A percentile compares a stretch with the other conserved stretches of the same genome.
phyloP scores from a whole-genome alignment of 2,329 filamentous ascomycete genomes.

The Diaporthe batatas region DNA sequence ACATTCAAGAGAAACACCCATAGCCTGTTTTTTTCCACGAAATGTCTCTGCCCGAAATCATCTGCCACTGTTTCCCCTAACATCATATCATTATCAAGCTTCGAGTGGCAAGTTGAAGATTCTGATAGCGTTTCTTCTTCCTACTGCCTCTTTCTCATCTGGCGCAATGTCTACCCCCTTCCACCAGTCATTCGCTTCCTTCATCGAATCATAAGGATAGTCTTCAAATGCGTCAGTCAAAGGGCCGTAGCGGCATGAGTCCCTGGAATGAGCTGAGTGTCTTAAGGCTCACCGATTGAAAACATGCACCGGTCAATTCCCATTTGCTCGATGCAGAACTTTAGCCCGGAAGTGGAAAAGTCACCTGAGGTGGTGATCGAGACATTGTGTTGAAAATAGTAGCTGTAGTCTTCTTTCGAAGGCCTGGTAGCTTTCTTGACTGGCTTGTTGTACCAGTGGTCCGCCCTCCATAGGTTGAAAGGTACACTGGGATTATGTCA shows the following conservation, averaged over 20 bases:
- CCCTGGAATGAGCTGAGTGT: too few relatives aligned
- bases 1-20: too few relatives aligned
- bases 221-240: slow-evolving; percentile 44
- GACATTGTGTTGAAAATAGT: slow-evolving; percentile 57
- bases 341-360: slow-evolving; percentile 55
- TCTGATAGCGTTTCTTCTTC: slow-evolving; percentile 50
- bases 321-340: slow-evolving; percentile 56
- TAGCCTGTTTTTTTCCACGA: too few relatives aligned
- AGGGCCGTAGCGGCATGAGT: not conserved
- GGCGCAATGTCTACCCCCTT: slow-evolving; percentile 48
- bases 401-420: slow-evolving; percentile 56
- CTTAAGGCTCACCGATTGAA: slow-evolving; percentile 53
- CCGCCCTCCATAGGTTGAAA: slow-evolving; percentile 57
- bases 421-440: slow-evolving; percentile 53
- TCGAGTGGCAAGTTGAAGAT: slow-evolving; percentile 53
- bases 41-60: too few relatives aligned
- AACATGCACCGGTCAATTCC: slow-evolving; percentile 56
- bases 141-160: slow-evolving; percentile 48
- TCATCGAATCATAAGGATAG: slow-evolving; percentile 53
- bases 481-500: slow-evolving; percentile 52
- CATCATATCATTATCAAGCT: not conserved
- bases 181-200: slow-evolving; percentile 53
- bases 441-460: slow-evolving; percentile 60
- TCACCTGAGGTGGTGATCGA: slow-evolving; percentile 58
- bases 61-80: too few relatives aligned